A percentile compares a stretch with the other conserved stretches of the same genome.
These are phyloP conservation scores for Monosporascus sp. DNA, from an alignment of 2,329 filamentous ascomycete species.

Conservation along the genomic window DNA sequence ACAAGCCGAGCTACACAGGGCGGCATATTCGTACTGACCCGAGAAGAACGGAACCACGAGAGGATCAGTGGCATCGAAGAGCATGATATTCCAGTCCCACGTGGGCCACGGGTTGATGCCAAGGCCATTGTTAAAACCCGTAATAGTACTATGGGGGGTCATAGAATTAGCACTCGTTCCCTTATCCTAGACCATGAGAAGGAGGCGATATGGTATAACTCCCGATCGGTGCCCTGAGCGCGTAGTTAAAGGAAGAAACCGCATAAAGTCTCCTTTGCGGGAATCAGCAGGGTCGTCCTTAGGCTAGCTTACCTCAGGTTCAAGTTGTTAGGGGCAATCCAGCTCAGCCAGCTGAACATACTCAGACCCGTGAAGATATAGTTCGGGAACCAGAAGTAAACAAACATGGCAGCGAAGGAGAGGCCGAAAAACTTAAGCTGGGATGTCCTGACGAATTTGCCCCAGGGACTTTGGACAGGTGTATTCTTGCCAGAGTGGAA, in stretches of 20 bases:
- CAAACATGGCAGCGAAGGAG: constrained; percentile 40
- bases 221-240: neutral
- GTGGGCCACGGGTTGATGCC: constrained; percentile 33
- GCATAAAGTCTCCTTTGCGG: neutral
- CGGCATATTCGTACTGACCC: neutral
- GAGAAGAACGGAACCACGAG: constrained; percentile 8
- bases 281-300: neutral
- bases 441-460: constrained; percentile 34
- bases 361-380: constrained; percentile 42
- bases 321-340: constrained; percentile 39
- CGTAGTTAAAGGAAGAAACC: neutral
- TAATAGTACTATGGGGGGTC: constrained; percentile 14
- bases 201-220: neutral
- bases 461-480: constrained; percentile 34
- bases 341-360: constrained; percentile 48
- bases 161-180: neutral
- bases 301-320: constrained; percentile 13
- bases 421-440: constrained; percentile 42
- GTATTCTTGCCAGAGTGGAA: constrained; percentile 40
- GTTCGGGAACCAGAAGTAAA: constrained; percentile 48
- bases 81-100: constrained; percentile 34
- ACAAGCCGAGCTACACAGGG: no score
- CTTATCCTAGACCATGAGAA: neutral
- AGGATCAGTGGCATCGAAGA: constrained; percentile 17
- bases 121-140: constrained; percentile 29